phyloP scores from a whole-genome alignment of 768 basidiomycete genomes.

The Xerocomus potaroensis region DNA sequence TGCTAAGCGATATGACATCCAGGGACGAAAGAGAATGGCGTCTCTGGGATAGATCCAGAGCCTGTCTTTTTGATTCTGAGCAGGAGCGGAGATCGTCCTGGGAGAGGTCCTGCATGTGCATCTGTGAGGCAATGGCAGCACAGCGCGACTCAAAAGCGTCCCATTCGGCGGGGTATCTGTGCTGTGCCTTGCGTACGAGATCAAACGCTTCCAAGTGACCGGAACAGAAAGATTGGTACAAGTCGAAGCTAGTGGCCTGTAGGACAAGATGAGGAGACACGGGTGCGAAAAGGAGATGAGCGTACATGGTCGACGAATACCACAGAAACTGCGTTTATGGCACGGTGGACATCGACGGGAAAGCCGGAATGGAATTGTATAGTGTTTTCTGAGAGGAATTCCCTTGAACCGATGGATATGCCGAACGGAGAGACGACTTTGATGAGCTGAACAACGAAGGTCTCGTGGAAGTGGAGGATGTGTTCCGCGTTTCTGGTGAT shows the following conservation, averaged over 20 bases:
- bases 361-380: constrained; percentile 1
- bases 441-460: constrained; percentile 54
- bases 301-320: constrained; percentile 58
- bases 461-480: constrained; percentile 64
- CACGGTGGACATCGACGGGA: constrained; percentile 41
- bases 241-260: constrained; percentile 69
- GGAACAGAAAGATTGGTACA: constrained; percentile 85
- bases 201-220: constrained; percentile 81
- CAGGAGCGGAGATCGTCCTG: constrained; percentile 1
- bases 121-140: constrained; percentile 45
- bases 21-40: constrained; percentile 49
- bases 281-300: not conserved
- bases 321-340: constrained; percentile 39
- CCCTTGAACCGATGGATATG: constrained; percentile 35
- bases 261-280: constrained; percentile 4
- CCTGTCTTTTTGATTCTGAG: constrained; percentile 5
- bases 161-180: constrained; percentile 70
- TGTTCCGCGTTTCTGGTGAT: constrained; percentile 67
- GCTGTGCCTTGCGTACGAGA: constrained; percentile 60
- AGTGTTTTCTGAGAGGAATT: constrained; percentile 8
- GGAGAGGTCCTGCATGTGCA: constrained; percentile 18
- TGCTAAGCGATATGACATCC: constrained; percentile 37
- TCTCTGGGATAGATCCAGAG: constrained; percentile 35
- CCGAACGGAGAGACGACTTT: constrained; percentile 49
- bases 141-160: constrained; percentile 81